These are phyloP conservation scores for Suzukiozyma palmioleophila DNA, from an alignment of 1,139 yeast species.

Conservation along the genomic window DNA sequence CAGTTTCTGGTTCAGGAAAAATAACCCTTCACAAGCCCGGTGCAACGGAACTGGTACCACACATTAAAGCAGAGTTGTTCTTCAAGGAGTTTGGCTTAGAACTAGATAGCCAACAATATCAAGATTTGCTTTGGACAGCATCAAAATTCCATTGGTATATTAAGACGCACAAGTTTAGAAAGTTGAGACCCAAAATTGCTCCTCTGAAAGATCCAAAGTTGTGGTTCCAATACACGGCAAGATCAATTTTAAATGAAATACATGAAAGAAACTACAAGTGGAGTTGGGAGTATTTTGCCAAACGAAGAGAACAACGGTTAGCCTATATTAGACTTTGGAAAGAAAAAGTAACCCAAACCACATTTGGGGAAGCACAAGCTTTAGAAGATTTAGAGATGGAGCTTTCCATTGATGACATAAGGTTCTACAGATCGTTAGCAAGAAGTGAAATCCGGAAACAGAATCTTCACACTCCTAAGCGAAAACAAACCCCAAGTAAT, in stretches of 20 bases:
- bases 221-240: constrained; percentile 82
- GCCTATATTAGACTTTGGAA: constrained; percentile 71
- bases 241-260: constrained; percentile 69
- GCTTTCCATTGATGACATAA: constrained; percentile 71
- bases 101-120: constrained; percentile 80
- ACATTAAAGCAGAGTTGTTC: constrained; percentile 66
- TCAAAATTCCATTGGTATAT: constrained; percentile 77
- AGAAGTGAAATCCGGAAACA: constrained; percentile 61
- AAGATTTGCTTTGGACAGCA: constrained; percentile 75
- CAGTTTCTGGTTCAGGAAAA: constrained; percentile 87
- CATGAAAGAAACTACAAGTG: constrained; percentile 77
- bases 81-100: constrained; percentile 87
- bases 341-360: constrained; percentile 33
- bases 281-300: constrained; percentile 82
- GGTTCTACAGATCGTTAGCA: constrained; percentile 80
- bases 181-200: constrained; percentile 58
- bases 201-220: constrained; percentile 65
- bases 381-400: constrained; percentile 54
- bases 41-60: constrained; percentile 65
- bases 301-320: constrained; percentile 67
- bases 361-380: constrained; percentile 35
- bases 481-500: constrained; percentile 9
- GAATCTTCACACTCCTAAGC: constrained; percentile 17
- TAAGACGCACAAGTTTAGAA: constrained; percentile 71
- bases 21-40: constrained; percentile 77